Evolutionary conservation across 768 basidiomycete genomes (phyloP).

Genomic region (Kwoniella newhampshirensis): DNA sequence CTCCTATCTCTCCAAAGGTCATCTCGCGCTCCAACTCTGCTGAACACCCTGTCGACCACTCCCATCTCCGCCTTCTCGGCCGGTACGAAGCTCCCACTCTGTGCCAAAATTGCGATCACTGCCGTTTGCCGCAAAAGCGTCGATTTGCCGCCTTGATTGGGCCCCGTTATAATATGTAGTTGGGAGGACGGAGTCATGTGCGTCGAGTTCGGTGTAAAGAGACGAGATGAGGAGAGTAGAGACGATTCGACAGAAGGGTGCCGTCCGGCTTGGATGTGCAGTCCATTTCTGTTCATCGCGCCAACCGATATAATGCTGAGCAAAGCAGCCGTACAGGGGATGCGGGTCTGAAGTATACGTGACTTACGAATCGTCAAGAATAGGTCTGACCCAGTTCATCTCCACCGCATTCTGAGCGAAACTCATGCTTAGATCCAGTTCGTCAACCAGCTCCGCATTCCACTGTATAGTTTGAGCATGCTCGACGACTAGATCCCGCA

Average conservation of each 20-base stretch:
- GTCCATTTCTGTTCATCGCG: slow-evolving; percentile 63
- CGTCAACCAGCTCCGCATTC: slow-evolving; percentile 77
- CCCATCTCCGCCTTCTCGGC: slow-evolving; percentile 78
- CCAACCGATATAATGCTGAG: too few relatives aligned
- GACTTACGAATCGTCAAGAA: slow-evolving; percentile 67
- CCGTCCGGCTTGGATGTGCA: slow-evolving; percentile 73
- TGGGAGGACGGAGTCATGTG: slow-evolving; percentile 62
- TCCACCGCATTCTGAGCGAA: slow-evolving; percentile 80
- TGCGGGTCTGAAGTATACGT: too few relatives aligned
- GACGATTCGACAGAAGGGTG: slow-evolving; percentile 93
- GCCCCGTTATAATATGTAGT: slow-evolving; percentile 84
- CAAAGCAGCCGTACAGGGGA: too few relatives aligned
- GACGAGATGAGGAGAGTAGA: slow-evolving; percentile 61
- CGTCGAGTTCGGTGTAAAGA: slow-evolving; percentile 82
- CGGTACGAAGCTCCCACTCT: slow-evolving; percentile 90
- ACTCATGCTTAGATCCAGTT: slow-evolving; percentile 77
- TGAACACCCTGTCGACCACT: slow-evolving; percentile 85
- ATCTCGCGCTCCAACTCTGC: slow-evolving; percentile 91
- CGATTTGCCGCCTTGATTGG: slow-evolving; percentile 80
- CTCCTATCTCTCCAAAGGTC: slow-evolving; percentile 89
- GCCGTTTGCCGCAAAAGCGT: slow-evolving; percentile 90
- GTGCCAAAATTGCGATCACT: slow-evolving; percentile 82
- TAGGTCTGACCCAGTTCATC: slow-evolving; percentile 71
- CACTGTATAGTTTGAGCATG: slow-evolving; percentile 63
- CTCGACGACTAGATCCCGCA: slow-evolving; percentile 70